Evolutionary conservation across 371 early-diverging fungal species (phyloP), one percentile per base, ranked within the genome.

Genomic region (Basidiobolus meristosporus): DNA sequence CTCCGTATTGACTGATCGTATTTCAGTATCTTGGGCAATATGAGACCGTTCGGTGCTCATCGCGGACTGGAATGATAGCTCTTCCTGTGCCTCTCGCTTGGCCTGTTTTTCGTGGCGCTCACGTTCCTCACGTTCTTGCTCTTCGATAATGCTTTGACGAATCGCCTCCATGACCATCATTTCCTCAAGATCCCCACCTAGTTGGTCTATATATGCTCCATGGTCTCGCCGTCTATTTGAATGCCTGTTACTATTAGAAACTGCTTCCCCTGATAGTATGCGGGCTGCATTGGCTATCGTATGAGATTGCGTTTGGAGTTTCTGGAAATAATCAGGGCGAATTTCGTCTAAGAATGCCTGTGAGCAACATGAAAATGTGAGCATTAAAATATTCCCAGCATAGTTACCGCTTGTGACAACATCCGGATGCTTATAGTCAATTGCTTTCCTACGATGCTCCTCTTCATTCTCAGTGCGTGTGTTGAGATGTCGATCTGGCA

Each of bases 81-180:
- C 26, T 26, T 26, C 26, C 9, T 9, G 26, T 3, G 26, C 26
- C 9, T 26, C 26, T 26, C 26, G 26, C 26, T 3, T 9, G 3
- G 9, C 26, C 26, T 26, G 26, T 26, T 26, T 26, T 26, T 26
- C 26, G 26, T 26, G 26, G 9, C 26, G 26, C 9, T 26, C 26
- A 26, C 26, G 26, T 9, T 26, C 26, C 9, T 26, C 26, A 26
- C 26, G 26, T 26, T 26, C 26, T 9, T 26, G 26, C 26, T 26
- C 26, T 26, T 75, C 81, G 43, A 65, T 59, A 42, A 84, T 54
- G 38, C 79, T 77, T 39, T 64, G 57, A 18, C 89, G 57, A 36
- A 91, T 80, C 0, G 90, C 92, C 53, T 90, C 88, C 72, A 84
- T 76, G 0, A 91, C 59, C 88, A 91, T 76, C 54, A 83, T 54